phyloP scores from a whole-genome alignment of 2,329 filamentous ascomycete species.

The Trichophyton schoenleinii region DNA sequence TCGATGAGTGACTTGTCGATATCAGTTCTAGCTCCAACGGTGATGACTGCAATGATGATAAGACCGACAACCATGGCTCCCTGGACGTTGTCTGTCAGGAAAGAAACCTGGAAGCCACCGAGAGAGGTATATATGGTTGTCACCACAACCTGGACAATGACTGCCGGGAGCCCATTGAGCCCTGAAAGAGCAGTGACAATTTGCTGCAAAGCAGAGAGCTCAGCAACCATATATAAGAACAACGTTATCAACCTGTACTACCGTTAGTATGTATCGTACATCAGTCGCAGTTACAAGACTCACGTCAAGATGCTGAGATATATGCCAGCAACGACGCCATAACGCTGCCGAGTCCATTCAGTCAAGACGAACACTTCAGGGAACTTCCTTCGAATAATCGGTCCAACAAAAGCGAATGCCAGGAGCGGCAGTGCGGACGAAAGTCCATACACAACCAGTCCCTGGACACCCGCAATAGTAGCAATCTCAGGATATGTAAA shows the following conservation, averaged over 20 bases:
- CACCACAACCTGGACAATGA: constrained; percentile 64
- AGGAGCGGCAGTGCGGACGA: constrained; percentile 60
- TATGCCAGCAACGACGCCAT: constrained; percentile 54
- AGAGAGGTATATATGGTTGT: constrained; percentile 76
- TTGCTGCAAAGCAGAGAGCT: constrained; percentile 69
- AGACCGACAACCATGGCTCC: constrained; percentile 64
- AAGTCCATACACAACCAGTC: constrained; percentile 62
- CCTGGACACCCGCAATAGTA: constrained; percentile 66
- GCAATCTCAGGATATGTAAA: constrained; percentile 73
- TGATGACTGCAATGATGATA: constrained; percentile 62
- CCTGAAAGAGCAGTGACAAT: constrained; percentile 64
- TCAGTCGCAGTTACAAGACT: constrained; percentile 10
- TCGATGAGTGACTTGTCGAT: constrained; percentile 58
- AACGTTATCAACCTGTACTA: constrained; percentile 53
- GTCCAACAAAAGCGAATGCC: constrained; percentile 60
- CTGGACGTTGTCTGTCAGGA: constrained; percentile 72
- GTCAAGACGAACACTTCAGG: constrained; percentile 76
- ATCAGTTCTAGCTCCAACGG: constrained; percentile 62
- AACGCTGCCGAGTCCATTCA: constrained; percentile 71
- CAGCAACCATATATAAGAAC: constrained; percentile 77
- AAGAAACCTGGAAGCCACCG: constrained; percentile 72
- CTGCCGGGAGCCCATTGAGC: constrained; percentile 57
- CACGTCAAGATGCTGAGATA: constrained; percentile 64
- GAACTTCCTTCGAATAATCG: constrained; percentile 65
- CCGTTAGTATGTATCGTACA: constrained; percentile 6